Conservation (phyloP, 2,329 filamentous ascomycete genomes). For the Exophiala calicioides region DNA sequence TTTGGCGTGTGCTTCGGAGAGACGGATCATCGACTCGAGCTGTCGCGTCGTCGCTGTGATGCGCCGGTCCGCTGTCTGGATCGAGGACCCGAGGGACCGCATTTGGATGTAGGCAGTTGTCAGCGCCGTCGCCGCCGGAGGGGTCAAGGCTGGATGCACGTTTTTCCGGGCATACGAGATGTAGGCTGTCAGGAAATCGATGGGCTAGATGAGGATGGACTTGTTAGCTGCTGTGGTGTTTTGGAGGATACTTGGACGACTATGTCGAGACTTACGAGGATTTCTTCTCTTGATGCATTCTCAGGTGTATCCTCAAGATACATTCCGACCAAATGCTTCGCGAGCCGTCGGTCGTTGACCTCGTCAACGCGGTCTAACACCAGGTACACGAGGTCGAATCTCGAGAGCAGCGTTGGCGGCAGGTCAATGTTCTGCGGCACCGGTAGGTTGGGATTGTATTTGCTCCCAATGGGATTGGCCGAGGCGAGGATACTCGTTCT, state of each 20-base stretch:
- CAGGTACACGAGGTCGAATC: slow-evolving; percentile 96
- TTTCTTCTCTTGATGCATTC: slow-evolving; percentile 73
- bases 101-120: slow-evolving; percentile 89
- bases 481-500: slow-evolving; percentile 94
- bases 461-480: slow-evolving; percentile 95
- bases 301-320: slow-evolving; percentile 94
- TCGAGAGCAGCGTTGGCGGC: slow-evolving; percentile 87
- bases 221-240: slow-evolving; percentile 19
- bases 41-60: slow-evolving; percentile 98
- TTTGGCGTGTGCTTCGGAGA: slow-evolving; percentile 93
- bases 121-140: slow-evolving; percentile 78
- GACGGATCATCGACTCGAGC: slow-evolving; percentile 96
- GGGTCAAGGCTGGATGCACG: slow-evolving; percentile 78
- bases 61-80: slow-evolving; percentile 85
- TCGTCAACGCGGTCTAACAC: slow-evolving; percentile 94
- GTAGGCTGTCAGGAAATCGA: slow-evolving; percentile 94
- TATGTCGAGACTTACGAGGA: slow-evolving; percentile 64
- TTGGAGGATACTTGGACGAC: background rate
- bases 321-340: slow-evolving; percentile 91
- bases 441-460: slow-evolving; percentile 93
- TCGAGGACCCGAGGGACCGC: slow-evolving; percentile 87
- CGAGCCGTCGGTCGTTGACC: slow-evolving; percentile 80
- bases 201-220: slow-evolving; percentile 56
- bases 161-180: slow-evolving; percentile 92
- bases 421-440: slow-evolving; percentile 98